Evolutionary conservation across 768 basidiomycete genomes (phyloP).

Genomic region (Lyophyllum atratum): DNA sequence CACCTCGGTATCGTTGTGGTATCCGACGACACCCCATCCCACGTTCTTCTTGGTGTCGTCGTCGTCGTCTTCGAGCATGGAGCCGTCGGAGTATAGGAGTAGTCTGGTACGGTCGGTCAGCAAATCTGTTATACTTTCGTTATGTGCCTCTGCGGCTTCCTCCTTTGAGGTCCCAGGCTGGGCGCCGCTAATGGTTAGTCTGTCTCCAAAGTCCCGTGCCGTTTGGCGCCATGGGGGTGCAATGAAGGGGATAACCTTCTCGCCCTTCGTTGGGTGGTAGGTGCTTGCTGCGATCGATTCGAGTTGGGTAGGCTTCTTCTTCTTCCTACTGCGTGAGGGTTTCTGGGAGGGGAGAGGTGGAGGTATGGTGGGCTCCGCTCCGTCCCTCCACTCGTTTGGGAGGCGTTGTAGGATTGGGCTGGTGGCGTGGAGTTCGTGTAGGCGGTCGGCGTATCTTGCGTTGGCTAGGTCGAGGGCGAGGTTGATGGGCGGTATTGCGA

Average conservation of each 20-base stretch:
- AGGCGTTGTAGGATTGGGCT: neutral
- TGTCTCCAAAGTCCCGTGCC: neutral
- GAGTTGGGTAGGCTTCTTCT: slow-evolving; percentile 4
- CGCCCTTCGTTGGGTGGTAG: neutral
- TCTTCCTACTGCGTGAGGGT: neutral
- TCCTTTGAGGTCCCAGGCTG: neutral
- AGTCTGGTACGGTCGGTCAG: neutral
- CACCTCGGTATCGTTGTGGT: slow-evolving; percentile 16
- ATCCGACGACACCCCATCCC: slow-evolving; percentile 21
- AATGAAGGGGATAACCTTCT: neutral
- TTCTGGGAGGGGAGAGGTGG: slow-evolving; percentile 21
- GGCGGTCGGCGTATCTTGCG: slow-evolving; percentile 17
- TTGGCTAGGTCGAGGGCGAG: slow-evolving; percentile 11
- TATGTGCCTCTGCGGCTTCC: neutral
- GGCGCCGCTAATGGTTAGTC: neutral
- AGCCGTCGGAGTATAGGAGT: slow-evolving; percentile 5
- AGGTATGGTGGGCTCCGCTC: slow-evolving; percentile 5
- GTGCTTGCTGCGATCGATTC: slow-evolving; percentile 17
- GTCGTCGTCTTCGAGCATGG: neutral
- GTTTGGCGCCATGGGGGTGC: neutral
- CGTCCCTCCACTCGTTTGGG: neutral
- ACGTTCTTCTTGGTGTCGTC: slow-evolving; percentile 8
- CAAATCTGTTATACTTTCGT: neutral
- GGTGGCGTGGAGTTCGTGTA: slow-evolving; percentile 22
- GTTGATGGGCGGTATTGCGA: no score